Conservation (phyloP, 179 eudicot genomes). For the Silene coronaria region DNA sequence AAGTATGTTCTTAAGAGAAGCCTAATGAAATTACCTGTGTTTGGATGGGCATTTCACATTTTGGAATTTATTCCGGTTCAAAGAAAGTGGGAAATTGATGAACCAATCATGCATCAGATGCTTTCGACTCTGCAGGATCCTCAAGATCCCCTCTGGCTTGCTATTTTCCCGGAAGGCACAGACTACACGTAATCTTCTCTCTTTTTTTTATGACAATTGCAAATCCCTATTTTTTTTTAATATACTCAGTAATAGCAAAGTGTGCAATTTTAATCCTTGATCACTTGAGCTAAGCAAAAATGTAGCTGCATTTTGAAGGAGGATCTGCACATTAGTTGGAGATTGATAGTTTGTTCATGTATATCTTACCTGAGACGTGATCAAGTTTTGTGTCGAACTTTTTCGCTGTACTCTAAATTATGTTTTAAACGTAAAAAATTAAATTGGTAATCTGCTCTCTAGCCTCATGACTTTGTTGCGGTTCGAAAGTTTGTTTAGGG, state of each 20-base stretch:
- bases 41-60: conserved; percentile 90
- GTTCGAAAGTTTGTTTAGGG: background rate
- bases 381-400: too few relatives aligned
- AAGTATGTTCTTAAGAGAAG: conserved; percentile 90
- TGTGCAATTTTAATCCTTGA: background rate
- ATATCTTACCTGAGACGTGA: too few relatives aligned
- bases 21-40: conserved; percentile 76
- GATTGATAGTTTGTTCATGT: too few relatives aligned
- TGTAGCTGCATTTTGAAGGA: background rate
- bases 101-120: conserved; percentile 51
- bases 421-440: background rate
- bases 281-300: background rate
- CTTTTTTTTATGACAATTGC: conserved; percentile 1
- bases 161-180: conserved; percentile 94
- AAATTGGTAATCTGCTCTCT: background rate
- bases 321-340: too few relatives aligned
- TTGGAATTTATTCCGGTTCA: conserved; percentile 79
- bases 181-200: conserved; percentile 63
- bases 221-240: background rate
- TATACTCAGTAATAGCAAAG: background rate
- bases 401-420: background rate
- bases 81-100: conserved; percentile 86
- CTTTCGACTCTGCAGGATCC: conserved; percentile 58
- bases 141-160: conserved; percentile 76
- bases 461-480: background rate